A percentile compares a stretch with the other conserved stretches of the same genome.
Evolutionary conservation across 768 basidiomycete genomes (phyloP).

Genomic region (Leccinum variicolor): DNA sequence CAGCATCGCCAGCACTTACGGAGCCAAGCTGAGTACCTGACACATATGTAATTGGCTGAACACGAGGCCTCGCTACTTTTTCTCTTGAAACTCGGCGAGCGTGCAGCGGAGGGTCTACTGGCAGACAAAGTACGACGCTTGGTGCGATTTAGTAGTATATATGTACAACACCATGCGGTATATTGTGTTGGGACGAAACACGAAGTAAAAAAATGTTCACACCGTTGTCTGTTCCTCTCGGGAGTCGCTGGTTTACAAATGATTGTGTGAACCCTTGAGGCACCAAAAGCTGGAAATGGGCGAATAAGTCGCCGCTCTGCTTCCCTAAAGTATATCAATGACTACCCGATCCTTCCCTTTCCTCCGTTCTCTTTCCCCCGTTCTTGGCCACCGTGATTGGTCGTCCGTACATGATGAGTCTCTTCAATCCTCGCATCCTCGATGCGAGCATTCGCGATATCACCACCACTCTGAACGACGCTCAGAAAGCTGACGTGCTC

Average conservation of each 20-base stretch:
- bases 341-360: neutral
- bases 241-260: neutral
- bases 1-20: neutral
- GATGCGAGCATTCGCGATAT: constrained; percentile 76
- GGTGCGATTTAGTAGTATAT: neutral
- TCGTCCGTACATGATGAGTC: constrained; percentile 48
- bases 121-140: neutral
- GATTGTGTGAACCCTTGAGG: neutral
- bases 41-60: neutral
- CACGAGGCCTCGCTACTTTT: neutral
- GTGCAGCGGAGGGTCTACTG: no score
- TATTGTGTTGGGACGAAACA: neutral
- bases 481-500: constrained; percentile 70
- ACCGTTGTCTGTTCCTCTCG: neutral
- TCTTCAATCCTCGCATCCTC: constrained; percentile 75
- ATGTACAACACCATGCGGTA: no score
- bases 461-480: constrained; percentile 51
- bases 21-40: neutral
- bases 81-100: neutral
- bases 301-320: constrained; percentile 11
- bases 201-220: neutral
- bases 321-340: constrained; percentile 5
- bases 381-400: neutral
- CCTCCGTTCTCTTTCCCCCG: neutral
- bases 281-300: constrained; percentile 8